Percentiles rank a stretch among this genome's conserved stretches.
These are phyloP conservation scores for Rhizophagus sp. DNA, from an alignment of 192 early-diverging fungal species.

Conservation along the genomic window DNA sequence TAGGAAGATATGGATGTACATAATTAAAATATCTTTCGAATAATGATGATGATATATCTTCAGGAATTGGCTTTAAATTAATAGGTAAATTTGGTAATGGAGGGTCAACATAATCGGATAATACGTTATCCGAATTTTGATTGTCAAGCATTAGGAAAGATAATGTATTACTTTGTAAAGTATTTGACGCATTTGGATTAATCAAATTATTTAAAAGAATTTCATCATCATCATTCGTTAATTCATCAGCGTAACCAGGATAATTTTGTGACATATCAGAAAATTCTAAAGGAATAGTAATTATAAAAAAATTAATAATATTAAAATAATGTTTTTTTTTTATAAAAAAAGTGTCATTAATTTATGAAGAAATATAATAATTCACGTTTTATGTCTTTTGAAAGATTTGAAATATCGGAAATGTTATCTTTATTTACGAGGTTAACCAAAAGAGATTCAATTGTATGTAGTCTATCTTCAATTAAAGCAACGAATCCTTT, in stretches of 20 bases:
- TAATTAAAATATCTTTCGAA: slow-evolving; percentile 36
- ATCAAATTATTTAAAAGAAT: slow-evolving; percentile 19
- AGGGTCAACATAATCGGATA: slow-evolving; percentile 1
- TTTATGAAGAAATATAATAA: neutral
- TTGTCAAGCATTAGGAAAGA: neutral
- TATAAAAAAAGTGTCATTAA: no score
- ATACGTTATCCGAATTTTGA: neutral
- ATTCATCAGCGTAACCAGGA: neutral
- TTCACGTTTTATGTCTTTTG: slow-evolving; percentile 20
- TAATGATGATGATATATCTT: slow-evolving; percentile 2
- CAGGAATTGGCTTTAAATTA: neutral
- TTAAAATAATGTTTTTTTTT: no score
- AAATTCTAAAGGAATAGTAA: neutral
- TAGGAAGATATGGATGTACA: slow-evolving; percentile 40
- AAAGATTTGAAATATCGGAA: slow-evolving; percentile 1
- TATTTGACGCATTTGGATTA: neutral
- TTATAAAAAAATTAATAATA: no score
- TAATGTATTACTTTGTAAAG: slow-evolving; percentile 9
- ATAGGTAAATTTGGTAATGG: slow-evolving; percentile 6
- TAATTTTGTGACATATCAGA: neutral
- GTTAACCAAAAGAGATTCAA: slow-evolving; percentile 54
- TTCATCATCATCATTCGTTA: slow-evolving; percentile 21
- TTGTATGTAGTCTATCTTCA: slow-evolving; percentile 52
- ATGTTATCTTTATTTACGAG: slow-evolving; percentile 46
- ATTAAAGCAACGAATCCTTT: slow-evolving; percentile 71